Conservation (phyloP, 1,284 basidiomycete species). For the Ustanciosporium gigantosporum region DNA sequence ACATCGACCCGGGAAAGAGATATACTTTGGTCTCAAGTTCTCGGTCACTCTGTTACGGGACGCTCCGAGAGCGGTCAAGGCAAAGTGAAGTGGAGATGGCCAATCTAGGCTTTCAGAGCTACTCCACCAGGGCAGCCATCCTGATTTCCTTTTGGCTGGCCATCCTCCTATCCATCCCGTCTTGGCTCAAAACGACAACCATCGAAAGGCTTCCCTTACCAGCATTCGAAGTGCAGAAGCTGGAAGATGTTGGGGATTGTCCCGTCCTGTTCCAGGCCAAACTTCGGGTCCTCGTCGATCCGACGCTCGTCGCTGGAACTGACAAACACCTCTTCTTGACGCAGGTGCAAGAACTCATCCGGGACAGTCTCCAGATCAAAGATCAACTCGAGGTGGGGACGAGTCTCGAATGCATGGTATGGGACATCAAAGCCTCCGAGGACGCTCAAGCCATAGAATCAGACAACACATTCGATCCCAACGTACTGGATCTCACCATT, state of each 20-base stretch:
- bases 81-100: neutral
- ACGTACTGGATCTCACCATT: neutral
- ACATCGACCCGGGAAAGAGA: too few species aligned
- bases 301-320: neutral
- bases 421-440: conserved; percentile 8
- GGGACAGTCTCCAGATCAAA: conserved; percentile 23
- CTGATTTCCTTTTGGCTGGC: conserved; percentile 39
- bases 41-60: too few species aligned
- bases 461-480: neutral
- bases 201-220: conserved; percentile 51
- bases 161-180: conserved; percentile 36
- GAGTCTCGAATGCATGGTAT: conserved; percentile 24
- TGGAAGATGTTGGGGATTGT: conserved; percentile 12
- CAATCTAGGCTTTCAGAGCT: conserved; percentile 26
- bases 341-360: conserved; percentile 16
- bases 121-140: conserved; percentile 25
- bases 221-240: conserved; percentile 11
- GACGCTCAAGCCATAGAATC: neutral
- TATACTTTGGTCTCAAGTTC: too few species aligned
- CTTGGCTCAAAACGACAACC: conserved; percentile 48
- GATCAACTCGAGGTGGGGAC: conserved; percentile 2
- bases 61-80: too few species aligned
- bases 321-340: conserved; percentile 2
- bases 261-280: conserved; percentile 17
- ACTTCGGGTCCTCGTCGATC: conserved; percentile 9